Evolutionary conservation across 306 rosid genomes (phyloP).

Genomic region (Purshia tridentata): DNA sequence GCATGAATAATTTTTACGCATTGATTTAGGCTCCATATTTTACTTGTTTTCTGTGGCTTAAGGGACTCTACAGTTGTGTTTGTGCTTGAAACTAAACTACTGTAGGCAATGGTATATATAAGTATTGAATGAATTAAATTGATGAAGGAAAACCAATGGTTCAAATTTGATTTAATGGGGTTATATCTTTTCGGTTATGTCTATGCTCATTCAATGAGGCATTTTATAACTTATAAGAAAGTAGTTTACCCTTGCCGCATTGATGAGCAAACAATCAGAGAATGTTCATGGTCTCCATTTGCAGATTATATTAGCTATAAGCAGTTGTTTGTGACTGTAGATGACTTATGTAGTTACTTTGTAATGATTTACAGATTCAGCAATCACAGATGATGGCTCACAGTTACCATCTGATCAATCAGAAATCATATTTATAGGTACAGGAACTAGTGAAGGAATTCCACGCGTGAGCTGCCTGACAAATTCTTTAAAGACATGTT

Average conservation of each 20-base stretch:
- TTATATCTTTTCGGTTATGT: background rate
- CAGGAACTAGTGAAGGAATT: constrained; percentile 97
- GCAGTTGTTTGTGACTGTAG: constrained; percentile 12
- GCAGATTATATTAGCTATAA: background rate
- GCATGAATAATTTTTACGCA: background rate
- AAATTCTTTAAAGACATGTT: constrained; percentile 67
- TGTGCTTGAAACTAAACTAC: background rate
- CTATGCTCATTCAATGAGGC: background rate
- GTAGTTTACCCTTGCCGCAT: background rate
- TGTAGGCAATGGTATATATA: background rate
- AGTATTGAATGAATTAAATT: background rate
- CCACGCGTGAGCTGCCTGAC: constrained; percentile 90
- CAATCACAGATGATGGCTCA: constrained; percentile 30
- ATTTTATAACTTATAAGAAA: background rate
- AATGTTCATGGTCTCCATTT: constrained; percentile 14
- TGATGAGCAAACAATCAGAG: background rate
- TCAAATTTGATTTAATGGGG: background rate
- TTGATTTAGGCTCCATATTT: background rate
- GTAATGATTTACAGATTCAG: constrained; percentile 39
- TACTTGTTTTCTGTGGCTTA: background rate
- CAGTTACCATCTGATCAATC: constrained; percentile 38
- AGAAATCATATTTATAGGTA: constrained; percentile 74
- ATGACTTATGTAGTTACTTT: constrained; percentile 28
- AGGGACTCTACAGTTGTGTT: background rate
- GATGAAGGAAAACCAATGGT: background rate